phyloP scores from a whole-genome alignment of 2,329 filamentous ascomycete genomes.

The Tolypocladium ovalisporum region DNA sequence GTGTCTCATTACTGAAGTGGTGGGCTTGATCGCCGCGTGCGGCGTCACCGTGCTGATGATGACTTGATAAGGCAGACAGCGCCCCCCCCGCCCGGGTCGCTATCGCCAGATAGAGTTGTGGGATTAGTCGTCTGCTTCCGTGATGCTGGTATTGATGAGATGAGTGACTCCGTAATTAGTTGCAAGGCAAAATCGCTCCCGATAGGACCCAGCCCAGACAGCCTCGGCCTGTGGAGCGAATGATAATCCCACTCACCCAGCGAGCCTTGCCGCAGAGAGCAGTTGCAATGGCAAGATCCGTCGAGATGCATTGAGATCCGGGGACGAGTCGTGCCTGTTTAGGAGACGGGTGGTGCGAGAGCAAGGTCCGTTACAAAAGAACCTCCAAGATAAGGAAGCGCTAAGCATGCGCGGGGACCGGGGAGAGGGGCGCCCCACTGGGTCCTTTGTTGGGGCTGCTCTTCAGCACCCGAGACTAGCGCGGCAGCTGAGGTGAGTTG shows the following conservation, averaged over 20 bases:
- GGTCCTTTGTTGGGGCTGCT: background rate
- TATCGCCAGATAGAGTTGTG: background rate
- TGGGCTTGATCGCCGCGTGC: background rate
- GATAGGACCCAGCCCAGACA: background rate
- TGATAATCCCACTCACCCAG: background rate
- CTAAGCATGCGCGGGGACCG: background rate
- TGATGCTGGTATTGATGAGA: background rate
- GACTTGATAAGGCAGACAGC: background rate
- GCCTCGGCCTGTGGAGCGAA: background rate
- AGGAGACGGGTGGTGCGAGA: background rate
- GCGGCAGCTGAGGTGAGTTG: background rate
- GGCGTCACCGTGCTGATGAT: too few species aligned
- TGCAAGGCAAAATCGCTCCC: background rate
- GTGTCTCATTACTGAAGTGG: background rate
- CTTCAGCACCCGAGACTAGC: background rate
- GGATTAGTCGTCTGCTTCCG: background rate
- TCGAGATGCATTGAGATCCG: background rate
- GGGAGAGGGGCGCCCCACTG: background rate
- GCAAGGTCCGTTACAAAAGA: constrained; percentile 3
- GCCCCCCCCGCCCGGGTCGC: background rate
- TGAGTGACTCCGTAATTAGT: background rate
- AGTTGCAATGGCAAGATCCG: background rate
- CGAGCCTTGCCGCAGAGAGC: background rate
- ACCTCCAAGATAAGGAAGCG: constrained; percentile 7
- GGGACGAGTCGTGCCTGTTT: background rate